Base-by-base conservation (phyloP, 371 early-diverging fungal genomes). In the Circinella minor region DNA sequence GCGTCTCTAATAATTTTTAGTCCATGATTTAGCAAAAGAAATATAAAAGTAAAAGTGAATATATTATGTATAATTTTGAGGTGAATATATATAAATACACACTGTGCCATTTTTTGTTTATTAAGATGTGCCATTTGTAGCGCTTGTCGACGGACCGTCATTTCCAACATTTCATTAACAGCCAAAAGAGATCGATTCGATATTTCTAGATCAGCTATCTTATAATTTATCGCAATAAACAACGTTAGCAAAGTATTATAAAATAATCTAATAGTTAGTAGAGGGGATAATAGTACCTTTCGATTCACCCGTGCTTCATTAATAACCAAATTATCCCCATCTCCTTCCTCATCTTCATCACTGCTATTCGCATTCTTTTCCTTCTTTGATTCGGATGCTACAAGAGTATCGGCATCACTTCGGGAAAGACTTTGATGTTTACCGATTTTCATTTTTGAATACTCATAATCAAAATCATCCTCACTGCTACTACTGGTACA, bases 141-240 rank as follows among this genome's bases (percentile, higher is more conserved):
- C 20, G 84, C 83, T 74, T 85, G 85, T 55, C 82, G 79, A 60
- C 81, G 74, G 13, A 82, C 85, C 11, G 82, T 82, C 18, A 79
- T 77, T 63, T 86, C 87, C 20, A 86, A 65, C 81, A 83, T 81
- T 34, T 79, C 77, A 76, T 86, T 86, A 13, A 85, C 79, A 37
- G 82, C 79, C 34, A 83, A 66, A 34, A 86, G 64, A 17, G 84
- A 85, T 55, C 79, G 75, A 38, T 83, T 82, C 9, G 87, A 83
- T 59, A 85, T 79, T 71, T 86, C 87, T 62, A 86, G 72, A 76
- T 86, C 87, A 38, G 78, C 82, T 69, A 86, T 83, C 86, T 86
- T 67, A 11, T 63, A 37, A 20, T 47, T 34, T 4, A 57, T 34
- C 20, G 20, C 27, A 57, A 7, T 34, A 13, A 43, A 43, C 43